A percentile compares a stretch with the other conserved stretches of the same genome.
phyloP scores from a whole-genome alignment of 805 yeast species.

The Metschnikowia cubensis region DNA sequence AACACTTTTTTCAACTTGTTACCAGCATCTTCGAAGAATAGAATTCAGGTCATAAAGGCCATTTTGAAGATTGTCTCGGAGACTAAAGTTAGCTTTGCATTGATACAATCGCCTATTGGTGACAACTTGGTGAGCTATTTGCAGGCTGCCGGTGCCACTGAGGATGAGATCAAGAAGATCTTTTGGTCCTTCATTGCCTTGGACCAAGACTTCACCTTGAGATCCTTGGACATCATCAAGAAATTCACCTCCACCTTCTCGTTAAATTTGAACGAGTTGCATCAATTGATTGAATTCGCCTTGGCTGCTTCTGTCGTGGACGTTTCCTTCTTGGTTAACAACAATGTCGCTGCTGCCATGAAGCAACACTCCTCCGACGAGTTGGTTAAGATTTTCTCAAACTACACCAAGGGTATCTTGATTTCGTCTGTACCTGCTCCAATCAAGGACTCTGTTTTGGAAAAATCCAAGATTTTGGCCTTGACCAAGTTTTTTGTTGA shows the following conservation, averaged over 20 bases:
- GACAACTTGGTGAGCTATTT: constrained; percentile 36
- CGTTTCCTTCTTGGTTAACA: constrained; percentile 40
- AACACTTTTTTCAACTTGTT: constrained; percentile 41
- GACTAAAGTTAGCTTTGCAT: constrained; percentile 29
- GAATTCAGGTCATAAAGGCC: constrained; percentile 29
- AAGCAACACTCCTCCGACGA: constrained; percentile 24
- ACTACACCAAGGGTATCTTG: constrained; percentile 35
- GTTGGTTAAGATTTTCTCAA: constrained; percentile 26
- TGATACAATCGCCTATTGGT: constrained; percentile 35
- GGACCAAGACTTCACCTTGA: constrained; percentile 27
- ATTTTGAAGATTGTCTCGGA: constrained; percentile 31
- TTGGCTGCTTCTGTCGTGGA: constrained; percentile 36
- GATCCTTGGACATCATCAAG: constrained; percentile 34
- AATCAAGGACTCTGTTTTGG: constrained; percentile 24
- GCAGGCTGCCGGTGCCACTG: constrained; percentile 27
- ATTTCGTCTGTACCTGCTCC: constrained; percentile 21
- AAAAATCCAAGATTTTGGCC: constrained; percentile 38
- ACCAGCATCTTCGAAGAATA: constrained; percentile 28
- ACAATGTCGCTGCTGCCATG: constrained; percentile 35
- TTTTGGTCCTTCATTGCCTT: constrained; percentile 39
- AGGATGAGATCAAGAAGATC: constrained; percentile 24
- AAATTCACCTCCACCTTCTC: constrained; percentile 28
- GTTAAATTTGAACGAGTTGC: constrained; percentile 24
- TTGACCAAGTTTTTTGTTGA: constrained; percentile 37
- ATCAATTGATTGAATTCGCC: constrained; percentile 32